phyloP scores from a whole-genome alignment of 768 basidiomycete species.

The Mycena kentingensis region DNA sequence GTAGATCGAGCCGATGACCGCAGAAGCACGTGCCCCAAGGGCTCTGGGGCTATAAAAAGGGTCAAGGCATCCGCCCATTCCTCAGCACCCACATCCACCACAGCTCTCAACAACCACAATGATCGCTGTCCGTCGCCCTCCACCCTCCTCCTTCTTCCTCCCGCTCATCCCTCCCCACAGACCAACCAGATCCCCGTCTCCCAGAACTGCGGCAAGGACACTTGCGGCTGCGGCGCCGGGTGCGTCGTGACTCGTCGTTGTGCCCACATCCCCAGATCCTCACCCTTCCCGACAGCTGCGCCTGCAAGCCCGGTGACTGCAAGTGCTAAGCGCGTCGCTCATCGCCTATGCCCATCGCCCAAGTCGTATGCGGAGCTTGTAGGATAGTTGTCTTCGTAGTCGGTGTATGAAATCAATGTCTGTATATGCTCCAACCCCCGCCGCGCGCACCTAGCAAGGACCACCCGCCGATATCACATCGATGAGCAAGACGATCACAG shows the following conservation, averaged over 20 bases:
- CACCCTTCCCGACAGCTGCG: slow-evolving; percentile 44
- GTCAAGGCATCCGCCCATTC: background rate
- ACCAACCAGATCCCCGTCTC: slow-evolving; percentile 43
- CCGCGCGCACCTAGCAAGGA: background rate
- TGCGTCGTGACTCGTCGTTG: slow-evolving; percentile 26
- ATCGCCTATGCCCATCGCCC: background rate
- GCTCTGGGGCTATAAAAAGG: background rate
- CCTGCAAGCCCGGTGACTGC: slow-evolving; percentile 63
- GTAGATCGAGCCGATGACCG: no score
- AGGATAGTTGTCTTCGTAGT: slow-evolving; percentile 21
- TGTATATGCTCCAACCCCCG: slow-evolving; percentile 17
- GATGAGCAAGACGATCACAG: background rate
- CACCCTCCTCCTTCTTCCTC: slow-evolving; percentile 8
- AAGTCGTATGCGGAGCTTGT: slow-evolving; percentile 8
- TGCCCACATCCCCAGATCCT: background rate
- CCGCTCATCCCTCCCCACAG: slow-evolving; percentile 23
- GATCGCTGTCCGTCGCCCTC: slow-evolving; percentile 39
- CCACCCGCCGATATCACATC: slow-evolving; percentile 10
- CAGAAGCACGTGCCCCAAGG: slow-evolving; percentile 3
- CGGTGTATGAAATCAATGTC: slow-evolving; percentile 21
- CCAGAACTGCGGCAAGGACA: slow-evolving; percentile 48
- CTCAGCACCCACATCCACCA: slow-evolving; percentile 14
- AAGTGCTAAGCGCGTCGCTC: slow-evolving; percentile 51
- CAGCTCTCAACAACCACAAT: slow-evolving; percentile 31
- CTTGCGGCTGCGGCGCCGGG: slow-evolving; percentile 56